Evolutionary conservation across 2,329 filamentous ascomycete species (phyloP).

Genomic region (Penicillium sp.): DNA sequence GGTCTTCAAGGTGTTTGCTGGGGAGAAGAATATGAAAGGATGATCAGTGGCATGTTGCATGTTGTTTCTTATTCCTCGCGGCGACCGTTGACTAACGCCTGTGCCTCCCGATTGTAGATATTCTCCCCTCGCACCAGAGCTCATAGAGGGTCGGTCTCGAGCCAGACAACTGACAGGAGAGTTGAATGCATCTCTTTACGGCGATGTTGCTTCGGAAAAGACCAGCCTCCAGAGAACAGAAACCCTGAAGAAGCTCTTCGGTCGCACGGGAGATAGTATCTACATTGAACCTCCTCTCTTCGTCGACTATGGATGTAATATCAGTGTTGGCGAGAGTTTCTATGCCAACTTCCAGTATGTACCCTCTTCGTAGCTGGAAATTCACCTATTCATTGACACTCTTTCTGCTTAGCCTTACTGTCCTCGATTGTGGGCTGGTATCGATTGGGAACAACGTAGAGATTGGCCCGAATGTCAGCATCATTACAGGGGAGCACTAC

Average conservation of each 20-base stretch:
- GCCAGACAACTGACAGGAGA: constrained; percentile 1
- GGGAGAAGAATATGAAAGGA: constrained; percentile 9
- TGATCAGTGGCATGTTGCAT: constrained; percentile 7
- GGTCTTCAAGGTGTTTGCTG: constrained; percentile 2
- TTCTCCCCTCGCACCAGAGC: constrained; percentile 1
- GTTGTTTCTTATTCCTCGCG: not conserved
- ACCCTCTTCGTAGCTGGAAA: no score
- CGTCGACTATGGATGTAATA: constrained; percentile 77
- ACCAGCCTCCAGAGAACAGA: not conserved
- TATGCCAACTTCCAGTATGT: constrained; percentile 75
- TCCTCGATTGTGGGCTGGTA: constrained; percentile 71
- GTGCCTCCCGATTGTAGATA: not conserved
- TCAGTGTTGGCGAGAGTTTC: constrained; percentile 71
- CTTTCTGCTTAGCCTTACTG: constrained; percentile 49
- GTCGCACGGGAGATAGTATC: constrained; percentile 1
- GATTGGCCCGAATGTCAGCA: constrained; percentile 74
- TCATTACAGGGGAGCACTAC: constrained; percentile 76
- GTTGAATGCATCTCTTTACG: constrained; percentile 2
- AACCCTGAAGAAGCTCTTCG: constrained; percentile 2
- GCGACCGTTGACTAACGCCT: not conserved
- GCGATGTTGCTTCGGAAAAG: not conserved
- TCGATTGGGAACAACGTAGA: constrained; percentile 76
- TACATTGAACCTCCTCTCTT: constrained; percentile 68
- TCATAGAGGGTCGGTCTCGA: constrained; percentile 3
- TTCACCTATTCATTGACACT: not conserved